Evolutionary conservation across 1,139 yeast species (phyloP), one percentile per base, ranked within the genome.

Genomic region (Diutina ranongensis): DNA sequence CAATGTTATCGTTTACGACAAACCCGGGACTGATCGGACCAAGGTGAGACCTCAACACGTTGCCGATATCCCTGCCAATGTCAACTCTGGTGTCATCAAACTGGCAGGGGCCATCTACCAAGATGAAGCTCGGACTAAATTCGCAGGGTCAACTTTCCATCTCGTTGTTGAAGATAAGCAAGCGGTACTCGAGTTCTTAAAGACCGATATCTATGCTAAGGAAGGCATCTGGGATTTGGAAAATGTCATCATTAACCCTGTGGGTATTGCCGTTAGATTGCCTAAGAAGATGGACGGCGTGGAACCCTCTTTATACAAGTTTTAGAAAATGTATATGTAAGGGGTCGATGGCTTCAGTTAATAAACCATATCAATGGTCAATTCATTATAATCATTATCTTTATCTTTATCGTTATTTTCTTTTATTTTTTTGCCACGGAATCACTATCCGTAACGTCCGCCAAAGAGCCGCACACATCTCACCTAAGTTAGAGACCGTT

Each of bases 181-280:
- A 50, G 83, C 80, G 49, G 78, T 81, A 16, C 54, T 80, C 45
- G 84, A 79, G 40, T 64, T 82, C 49, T 71, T 85, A 57, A 74
- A 79, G 56, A 57, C 65, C 48, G 95, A 85, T 58, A 61, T 78
- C 34, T 85, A 80, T 61, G 75, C 76, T 52, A 68, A 66, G 52
- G 67, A 71, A 28, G 92, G 88, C 0, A 74, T 85, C 49, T 85
- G 95, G 95, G 94, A 85, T 58, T 57, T 83, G 50, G 76, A 78
- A 41, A 73, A 70, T 47, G 81, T 76, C 21, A 57, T 78, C 52
- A 75, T 83, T 45, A 68, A 75, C 55, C 89, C 89, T 7, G 54
- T 63, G 13, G 42, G 42, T 3, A 16, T 38, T 12, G 42, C 42
- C 20, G 42, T 25, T 16, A 22, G 42, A 25, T 38, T 38, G 21